These are phyloP conservation scores for Astrephomene gubernaculifera DNA, from an alignment of 139 green algal species.

Conservation along the genomic window DNA sequence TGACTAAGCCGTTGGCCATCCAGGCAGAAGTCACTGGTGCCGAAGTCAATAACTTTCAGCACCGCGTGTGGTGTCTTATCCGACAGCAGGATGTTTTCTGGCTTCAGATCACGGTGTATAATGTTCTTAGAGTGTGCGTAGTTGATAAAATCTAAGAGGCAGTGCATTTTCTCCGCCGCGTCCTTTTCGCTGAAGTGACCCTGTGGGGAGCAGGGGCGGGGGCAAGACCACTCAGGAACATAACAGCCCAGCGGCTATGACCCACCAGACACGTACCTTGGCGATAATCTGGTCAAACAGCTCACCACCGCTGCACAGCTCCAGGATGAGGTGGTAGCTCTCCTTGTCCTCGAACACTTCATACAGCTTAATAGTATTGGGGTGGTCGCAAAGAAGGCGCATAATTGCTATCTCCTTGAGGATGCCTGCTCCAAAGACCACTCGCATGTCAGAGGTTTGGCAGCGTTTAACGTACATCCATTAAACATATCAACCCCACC, in stretches of 20 bases:
- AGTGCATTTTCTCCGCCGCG: conserved; percentile 68
- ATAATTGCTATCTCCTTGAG: conserved; percentile 79
- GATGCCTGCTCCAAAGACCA: conserved; percentile 55
- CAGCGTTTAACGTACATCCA: not conserved
- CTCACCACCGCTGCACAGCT: conserved; percentile 73
- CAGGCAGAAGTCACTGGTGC: conserved; percentile 89
- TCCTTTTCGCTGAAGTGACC: conserved; percentile 75
- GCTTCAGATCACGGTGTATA: conserved; percentile 60
- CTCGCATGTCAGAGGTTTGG: not conserved
- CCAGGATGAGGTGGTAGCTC: conserved; percentile 64
- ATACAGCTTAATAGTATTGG: conserved; percentile 65
- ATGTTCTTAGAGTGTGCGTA: conserved; percentile 71
- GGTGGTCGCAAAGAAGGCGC: conserved; percentile 67
- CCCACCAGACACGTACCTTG: conserved; percentile 61
- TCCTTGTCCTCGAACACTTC: conserved; percentile 69
- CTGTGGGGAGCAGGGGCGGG: conserved; percentile 22
- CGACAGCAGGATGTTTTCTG: conserved; percentile 92
- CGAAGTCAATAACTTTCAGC: conserved; percentile 95
- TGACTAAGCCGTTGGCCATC: conserved; percentile 78
- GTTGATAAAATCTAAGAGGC: conserved; percentile 70
- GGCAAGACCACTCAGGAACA: not conserved
- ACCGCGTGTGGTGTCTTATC: conserved; percentile 65
- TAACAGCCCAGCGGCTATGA: not conserved
- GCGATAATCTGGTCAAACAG: conserved; percentile 83
- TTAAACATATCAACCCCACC: conserved; percentile 27